Percentiles rank a stretch among this genome's conserved stretches.
Evolutionary conservation across 2,329 filamentous ascomycete species (phyloP).

Genomic region (Penicillium paneum): DNA sequence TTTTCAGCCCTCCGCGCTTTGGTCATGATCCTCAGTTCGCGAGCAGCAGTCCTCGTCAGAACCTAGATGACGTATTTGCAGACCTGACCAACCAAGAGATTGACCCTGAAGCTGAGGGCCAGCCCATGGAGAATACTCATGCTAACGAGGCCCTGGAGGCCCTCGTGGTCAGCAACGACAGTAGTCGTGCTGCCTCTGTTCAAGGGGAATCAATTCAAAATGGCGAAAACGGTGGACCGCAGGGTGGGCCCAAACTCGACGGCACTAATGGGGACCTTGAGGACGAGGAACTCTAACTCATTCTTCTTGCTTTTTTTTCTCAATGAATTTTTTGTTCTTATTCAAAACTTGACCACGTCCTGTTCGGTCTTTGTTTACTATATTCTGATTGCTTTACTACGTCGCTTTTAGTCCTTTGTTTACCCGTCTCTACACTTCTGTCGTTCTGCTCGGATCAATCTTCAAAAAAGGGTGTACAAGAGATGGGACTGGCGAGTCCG

Average conservation of each 20-base stretch:
- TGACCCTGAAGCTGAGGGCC: conserved; percentile 32
- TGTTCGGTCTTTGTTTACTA: conserved; percentile 7
- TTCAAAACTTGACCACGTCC: conserved; percentile 11
- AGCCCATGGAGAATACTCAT: conserved; percentile 45
- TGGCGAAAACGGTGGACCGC: conserved; percentile 18
- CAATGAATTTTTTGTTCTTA: conserved; percentile 10
- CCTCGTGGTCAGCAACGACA: conserved; percentile 40
- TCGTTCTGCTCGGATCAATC: conserved; percentile 9
- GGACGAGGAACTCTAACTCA: conserved; percentile 3
- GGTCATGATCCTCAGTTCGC: conserved; percentile 32
- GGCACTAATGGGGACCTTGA: neutral
- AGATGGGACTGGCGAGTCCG: conserved; percentile 18
- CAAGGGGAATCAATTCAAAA: conserved; percentile 24
- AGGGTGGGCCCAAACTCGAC: conserved; percentile 11
- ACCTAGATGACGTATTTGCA: conserved; percentile 46
- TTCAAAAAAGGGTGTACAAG: conserved; percentile 23
- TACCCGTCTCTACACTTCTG: conserved; percentile 8
- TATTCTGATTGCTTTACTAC: conserved; percentile 6
- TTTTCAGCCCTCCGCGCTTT: conserved; percentile 44
- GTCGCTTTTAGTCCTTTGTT: conserved; percentile 9
- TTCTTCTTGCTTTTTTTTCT: neutral
- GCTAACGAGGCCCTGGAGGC: conserved; percentile 48
- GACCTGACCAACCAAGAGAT: conserved; percentile 47
- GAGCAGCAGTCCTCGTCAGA: conserved; percentile 40
- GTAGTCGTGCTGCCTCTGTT: conserved; percentile 32